Evolutionary conservation across 345 rosid genomes (phyloP), one percentile per base, ranked within the genome.

Genomic region (Schrenkiella parvula): DNA sequence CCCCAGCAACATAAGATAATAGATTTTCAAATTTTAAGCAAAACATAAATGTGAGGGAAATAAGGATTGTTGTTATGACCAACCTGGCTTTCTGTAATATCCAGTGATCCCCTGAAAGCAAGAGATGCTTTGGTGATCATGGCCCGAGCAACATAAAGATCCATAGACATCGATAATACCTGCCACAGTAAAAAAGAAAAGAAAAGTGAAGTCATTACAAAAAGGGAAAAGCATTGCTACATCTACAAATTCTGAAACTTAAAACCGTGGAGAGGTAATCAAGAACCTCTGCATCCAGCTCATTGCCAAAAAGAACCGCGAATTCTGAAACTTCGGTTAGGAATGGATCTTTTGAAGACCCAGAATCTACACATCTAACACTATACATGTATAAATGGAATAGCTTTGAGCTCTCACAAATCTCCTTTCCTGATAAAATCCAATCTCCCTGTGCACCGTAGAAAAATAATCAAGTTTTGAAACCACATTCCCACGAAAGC

Each of bases 101-200:
- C 77, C 39, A 91, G 77, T 66, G 83, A 59, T 43, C 96, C 95
- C 89, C 71, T 88, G 74, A 84, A 91, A 85, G 84, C 84, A 83
- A 95, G 97, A 79, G 93, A 91, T 83, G 99, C 96, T 88, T 89
- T 88, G 32, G 92, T 89, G 82, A 84, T 83, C 91, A 95, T 85
- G 87, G 96, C 90, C 74, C 99, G 97, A 79, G 97, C 99, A 81
- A 95, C 82, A 89, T 91, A 95, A 77, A 95, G 96, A 91, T 95
- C 96, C 95, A 91, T 86, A 75, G 95, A 86, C 98, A 91, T 95
- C 98, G 99, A 95, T 91, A 95, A 88, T 88, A 95, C 98, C 99
- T 95, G 79, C 22, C 10, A 75, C 35, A n/a, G 25, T 69, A 19
- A 15, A 37, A 5, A 26, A 54, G 6, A 55, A 29, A 25, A 25